These are phyloP conservation scores for Truncatella angustata DNA, from an alignment of 2,329 filamentous ascomycete species.

Conservation along the genomic window DNA sequence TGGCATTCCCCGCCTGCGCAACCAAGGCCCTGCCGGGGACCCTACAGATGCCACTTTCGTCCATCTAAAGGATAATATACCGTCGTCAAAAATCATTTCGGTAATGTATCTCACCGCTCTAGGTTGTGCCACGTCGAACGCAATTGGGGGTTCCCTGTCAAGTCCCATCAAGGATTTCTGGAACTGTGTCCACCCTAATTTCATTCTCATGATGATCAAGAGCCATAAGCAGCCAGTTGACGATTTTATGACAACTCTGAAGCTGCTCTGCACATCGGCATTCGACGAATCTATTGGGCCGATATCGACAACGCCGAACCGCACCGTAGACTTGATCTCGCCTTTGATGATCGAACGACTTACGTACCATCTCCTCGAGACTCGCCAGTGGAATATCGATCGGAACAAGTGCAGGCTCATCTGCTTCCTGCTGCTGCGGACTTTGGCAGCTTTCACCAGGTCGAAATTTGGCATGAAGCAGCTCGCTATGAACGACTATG, in stretches of 20 bases:
- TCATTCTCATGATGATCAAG: slow-evolving; percentile 63
- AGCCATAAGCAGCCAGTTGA: slow-evolving; percentile 62
- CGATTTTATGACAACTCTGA: slow-evolving; percentile 64
- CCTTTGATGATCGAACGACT: slow-evolving; percentile 58
- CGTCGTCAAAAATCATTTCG: slow-evolving; percentile 62
- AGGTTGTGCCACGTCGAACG: slow-evolving; percentile 48
- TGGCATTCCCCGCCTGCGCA: slow-evolving; percentile 54
- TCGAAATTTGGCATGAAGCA: slow-evolving; percentile 62
- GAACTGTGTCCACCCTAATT: slow-evolving; percentile 64
- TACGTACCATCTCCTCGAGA: slow-evolving; percentile 60
- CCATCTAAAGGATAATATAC: slow-evolving; percentile 53
- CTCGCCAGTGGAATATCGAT: slow-evolving; percentile 41
- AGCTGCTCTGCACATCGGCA: slow-evolving; percentile 65
- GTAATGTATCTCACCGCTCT: slow-evolving; percentile 64
- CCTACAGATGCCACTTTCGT: slow-evolving; percentile 40
- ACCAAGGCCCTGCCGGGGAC: slow-evolving; percentile 40
- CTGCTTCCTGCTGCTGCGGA: slow-evolving; percentile 47
- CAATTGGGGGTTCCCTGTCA: slow-evolving; percentile 18
- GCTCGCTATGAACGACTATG: slow-evolving; percentile 65
- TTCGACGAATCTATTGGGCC: slow-evolving; percentile 65
- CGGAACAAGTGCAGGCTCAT: slow-evolving; percentile 39
- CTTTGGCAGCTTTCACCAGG: slow-evolving; percentile 59
- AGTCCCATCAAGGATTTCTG: slow-evolving; percentile 55
- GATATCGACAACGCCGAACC: slow-evolving; percentile 41
- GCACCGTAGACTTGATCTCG: slow-evolving; percentile 42